Base-by-base conservation (phyloP, 768 basidiomycete genomes). In the Tricholoma flavovirens region DNA sequence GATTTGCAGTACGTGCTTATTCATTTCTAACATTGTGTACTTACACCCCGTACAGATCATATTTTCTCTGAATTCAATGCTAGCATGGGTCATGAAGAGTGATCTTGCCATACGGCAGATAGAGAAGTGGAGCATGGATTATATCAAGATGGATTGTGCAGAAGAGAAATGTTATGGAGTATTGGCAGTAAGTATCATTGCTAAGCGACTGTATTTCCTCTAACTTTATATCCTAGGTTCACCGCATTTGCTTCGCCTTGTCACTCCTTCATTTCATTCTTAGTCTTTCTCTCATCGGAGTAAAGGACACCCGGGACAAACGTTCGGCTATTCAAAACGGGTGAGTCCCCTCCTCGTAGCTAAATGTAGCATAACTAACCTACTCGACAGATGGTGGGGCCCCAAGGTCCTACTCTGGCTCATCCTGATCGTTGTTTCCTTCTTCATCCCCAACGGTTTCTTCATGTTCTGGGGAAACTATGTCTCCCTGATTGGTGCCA, bases 391-490 rank as follows among this genome's bases (percentile, higher is more conserved):
- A 26, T 99, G 94, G 94, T 99, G 97, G 97, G 97, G 97, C 21
- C 96, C 94, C 2, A 99, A 99, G 68, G 85, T 91, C 51, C 78
- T 97, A 8, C 75, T 90, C 8, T 99, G 95, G 92, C 67, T 97
- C 33, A 64, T 93, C 59, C 82, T 99, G 56, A 76, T 93, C 48
- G 79, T 79, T 59, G 71, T 88, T 21, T 87, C 90, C 1, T 99
- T 98, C 79, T 87, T 95, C 71, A 96, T 98, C 65, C 97, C 96
- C 0, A 98, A 98, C 69, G 88, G 83, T 48, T 94, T 95, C 82
- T 98, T 98, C 76, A 94, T 98, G 75, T 91, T 97, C 70, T 98
- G 93, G 89, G 95, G 94, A 32, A 93, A 95, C 62, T 96, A 97
- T 65, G 73, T 93, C 58, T 82, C 95, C 21, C 81, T 97, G 42